A percentile compares a stretch with the other conserved stretches of the same genome.
Evolutionary conservation across 2,329 filamentous ascomycete species (phyloP).

Genomic region (Chrysoporthe cubensis): DNA sequence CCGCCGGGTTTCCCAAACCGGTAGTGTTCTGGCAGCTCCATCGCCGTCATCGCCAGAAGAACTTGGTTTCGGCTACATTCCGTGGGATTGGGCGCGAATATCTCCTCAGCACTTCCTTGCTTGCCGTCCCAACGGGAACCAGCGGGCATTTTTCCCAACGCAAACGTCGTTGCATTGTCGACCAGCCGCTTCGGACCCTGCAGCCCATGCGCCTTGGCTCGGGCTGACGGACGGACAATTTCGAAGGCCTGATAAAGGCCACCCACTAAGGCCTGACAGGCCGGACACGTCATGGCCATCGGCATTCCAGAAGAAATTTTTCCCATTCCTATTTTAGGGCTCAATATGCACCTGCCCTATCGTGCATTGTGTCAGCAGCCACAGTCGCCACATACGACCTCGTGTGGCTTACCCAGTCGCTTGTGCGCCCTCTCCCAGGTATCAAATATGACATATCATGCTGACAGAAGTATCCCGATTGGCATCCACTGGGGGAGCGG

Average conservation of each 20-base stretch:
- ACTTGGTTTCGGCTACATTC: background rate
- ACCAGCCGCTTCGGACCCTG: background rate
- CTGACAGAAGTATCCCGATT: no score
- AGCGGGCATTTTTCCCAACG: background rate
- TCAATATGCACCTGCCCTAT: background rate
- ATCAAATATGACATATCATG: no score
- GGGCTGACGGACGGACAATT: no score
- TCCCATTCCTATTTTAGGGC: background rate
- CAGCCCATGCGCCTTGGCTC: no score
- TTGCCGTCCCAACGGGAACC: background rate
- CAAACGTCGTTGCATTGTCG: background rate
- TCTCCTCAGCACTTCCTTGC: background rate
- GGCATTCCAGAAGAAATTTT: background rate
- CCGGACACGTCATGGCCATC: background rate
- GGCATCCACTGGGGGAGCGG: no score
- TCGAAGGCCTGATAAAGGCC: no score
- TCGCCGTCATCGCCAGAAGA: background rate
- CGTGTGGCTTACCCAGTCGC: no score
- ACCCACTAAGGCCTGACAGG: background rate
- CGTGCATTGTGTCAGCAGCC: background rate
- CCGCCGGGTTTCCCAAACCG: background rate
- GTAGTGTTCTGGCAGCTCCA: background rate
- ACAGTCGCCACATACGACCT: background rate
- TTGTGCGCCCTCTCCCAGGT: no score
- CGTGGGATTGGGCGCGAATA: background rate